A percentile compares a stretch with the other conserved stretches of the same genome.
These are phyloP conservation scores for Solanum boliviense DNA, from an alignment of 257 asterid species.

Conservation along the genomic window DNA sequence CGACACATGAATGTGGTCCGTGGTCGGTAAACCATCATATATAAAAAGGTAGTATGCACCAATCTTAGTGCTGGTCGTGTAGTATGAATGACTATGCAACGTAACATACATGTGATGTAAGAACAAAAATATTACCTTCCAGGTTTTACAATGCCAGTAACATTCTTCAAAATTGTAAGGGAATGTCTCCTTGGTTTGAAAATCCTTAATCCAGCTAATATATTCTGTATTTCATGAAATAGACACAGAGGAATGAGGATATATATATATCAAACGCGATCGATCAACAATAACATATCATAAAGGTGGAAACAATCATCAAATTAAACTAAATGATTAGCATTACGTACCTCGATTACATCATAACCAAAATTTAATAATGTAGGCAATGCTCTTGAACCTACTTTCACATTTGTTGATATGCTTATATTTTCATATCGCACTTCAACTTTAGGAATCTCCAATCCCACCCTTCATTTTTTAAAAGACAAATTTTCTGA, in stretches of 20 bases:
- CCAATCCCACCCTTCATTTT: slow-evolving; percentile 46
- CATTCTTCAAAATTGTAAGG: slow-evolving; percentile 47
- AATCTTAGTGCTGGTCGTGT: neutral
- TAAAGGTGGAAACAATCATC: neutral
- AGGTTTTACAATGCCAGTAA: slow-evolving; percentile 66
- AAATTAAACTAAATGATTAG: neutral
- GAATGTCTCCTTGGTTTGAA: slow-evolving; percentile 40
- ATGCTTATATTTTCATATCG: slow-evolving; percentile 52
- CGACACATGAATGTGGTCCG: neutral
- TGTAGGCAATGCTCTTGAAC: slow-evolving; percentile 86
- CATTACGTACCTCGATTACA: slow-evolving; percentile 37
- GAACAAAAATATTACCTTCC: slow-evolving; percentile 42
- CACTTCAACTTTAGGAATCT: slow-evolving; percentile 68
- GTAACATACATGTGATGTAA: neutral
- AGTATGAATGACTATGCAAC: neutral
- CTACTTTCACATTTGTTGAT: slow-evolving; percentile 55
- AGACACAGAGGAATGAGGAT: neutral
- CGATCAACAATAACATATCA: neutral
- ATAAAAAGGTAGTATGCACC: neutral
- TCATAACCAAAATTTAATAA: slow-evolving; percentile 55
- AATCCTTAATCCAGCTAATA: slow-evolving; percentile 38
- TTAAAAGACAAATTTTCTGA: neutral
- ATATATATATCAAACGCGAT: neutral
- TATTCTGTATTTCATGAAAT: slow-evolving; percentile 27
- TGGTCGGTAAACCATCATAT: neutral